A percentile compares a stretch with the other conserved stretches of the same genome.
Conservation (phyloP, 2,329 filamentous ascomycete species). For the Dendrostoma leiphaemia region DNA sequence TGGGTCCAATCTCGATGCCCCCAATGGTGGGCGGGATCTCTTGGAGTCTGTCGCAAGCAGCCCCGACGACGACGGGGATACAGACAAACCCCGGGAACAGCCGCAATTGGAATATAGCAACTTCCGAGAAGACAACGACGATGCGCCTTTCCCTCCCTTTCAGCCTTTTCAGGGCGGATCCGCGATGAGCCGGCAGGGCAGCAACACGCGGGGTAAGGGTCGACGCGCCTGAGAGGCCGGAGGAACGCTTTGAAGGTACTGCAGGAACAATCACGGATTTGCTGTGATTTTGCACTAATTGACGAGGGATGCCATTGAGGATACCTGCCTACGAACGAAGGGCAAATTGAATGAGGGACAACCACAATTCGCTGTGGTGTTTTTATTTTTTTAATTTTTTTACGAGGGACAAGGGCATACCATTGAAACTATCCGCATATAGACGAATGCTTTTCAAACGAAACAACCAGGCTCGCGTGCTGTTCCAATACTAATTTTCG, state of each 20-base stretch:
- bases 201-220: slow-evolving; percentile 48
- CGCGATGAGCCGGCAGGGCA: slow-evolving; percentile 56
- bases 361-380: background rate
- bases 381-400: background rate
- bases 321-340: background rate
- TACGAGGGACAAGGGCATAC: background rate
- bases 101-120: slow-evolving; percentile 47
- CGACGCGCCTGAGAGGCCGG: slow-evolving; percentile 24
- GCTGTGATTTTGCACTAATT: too few relatives aligned
- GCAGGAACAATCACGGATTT: too few relatives aligned
- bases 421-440: background rate
- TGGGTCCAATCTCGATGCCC: slow-evolving; percentile 54
- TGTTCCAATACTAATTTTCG: background rate
- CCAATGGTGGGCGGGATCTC: slow-evolving; percentile 52
- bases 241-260: too few relatives aligned
- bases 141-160: too few relatives aligned
- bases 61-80: slow-evolving; percentile 45
- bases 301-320: too few relatives aligned
- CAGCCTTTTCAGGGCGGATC: slow-evolving; percentile 36
- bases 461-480: background rate
- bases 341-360: background rate
- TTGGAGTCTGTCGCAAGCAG: slow-evolving; percentile 54
- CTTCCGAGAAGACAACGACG: slow-evolving; percentile 38
- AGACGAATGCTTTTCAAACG: background rate
- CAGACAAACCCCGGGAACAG: slow-evolving; percentile 48